Evolutionary conservation across 148 eudicot genomes (phyloP), one percentile per base, ranked within the genome.

Genomic region (Drosera capensis): DNA sequence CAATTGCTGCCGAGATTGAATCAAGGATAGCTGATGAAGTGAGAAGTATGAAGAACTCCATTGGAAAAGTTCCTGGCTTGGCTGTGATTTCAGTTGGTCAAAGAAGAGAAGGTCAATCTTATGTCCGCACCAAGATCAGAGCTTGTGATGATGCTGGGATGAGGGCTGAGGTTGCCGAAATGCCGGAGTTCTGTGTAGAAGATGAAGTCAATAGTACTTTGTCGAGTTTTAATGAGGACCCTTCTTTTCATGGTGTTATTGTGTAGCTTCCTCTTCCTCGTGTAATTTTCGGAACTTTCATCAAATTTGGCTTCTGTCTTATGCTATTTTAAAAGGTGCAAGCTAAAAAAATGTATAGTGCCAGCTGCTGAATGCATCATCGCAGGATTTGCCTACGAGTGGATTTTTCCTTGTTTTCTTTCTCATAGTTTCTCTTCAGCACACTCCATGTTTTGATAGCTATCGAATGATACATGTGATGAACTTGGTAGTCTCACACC

Each of bases 241-340:
- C 77, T 30, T 62, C 82, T 25, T 30, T 85, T 50, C 85, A 85
- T 57, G 95, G 95, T 45, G 60, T 77, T 62, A 68, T 85, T 57
- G 77, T 85, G 62, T 90, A 85, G 71, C 90, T 85, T 60, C 95
- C 95, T 57, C 73, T 85, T 25, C 95, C 95, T 16, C 64, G 59
- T 61, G 94, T 83, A 66, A 57, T 50, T 58, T 58, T 30, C 42
- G 18, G 5, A 36, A 20, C 15, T 19, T 15, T 49, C 43, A 3
- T 8, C 12, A 25, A n/a, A n/a, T 24, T 23, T 49, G 3, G 18
- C 14, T 25, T 1, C 14, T 34, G 2, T 34, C 2, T 9, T 0
- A 34, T 2, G 38, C n/a, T 34, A 15, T 34, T 34, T 15, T 34
- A 11, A n/a, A n/a, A n/a, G n/a, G n/a, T n/a, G n/a, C n/a, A n/a